phyloP scores from a whole-genome alignment of 2,329 filamentous ascomycete genomes.

The Seiridium unicorne region DNA sequence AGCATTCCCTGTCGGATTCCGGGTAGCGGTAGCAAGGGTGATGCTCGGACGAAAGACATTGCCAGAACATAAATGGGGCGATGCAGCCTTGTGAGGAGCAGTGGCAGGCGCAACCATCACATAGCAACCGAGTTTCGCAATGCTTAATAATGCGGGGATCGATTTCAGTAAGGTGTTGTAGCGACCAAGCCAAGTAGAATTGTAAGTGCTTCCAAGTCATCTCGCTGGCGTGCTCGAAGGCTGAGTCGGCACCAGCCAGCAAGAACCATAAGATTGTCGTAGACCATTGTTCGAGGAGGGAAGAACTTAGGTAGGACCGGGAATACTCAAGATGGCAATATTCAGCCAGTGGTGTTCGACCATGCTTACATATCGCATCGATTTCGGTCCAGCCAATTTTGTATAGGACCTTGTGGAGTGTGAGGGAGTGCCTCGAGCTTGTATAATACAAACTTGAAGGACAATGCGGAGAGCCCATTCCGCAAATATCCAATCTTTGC shows the following conservation, averaged over 20 bases:
- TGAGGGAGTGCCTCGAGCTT: not conserved
- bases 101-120: not conserved
- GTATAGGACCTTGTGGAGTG: not conserved
- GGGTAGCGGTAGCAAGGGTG: too few species aligned
- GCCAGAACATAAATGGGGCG: not conserved
- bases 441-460: not conserved
- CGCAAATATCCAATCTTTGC: not conserved
- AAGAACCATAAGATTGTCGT: not conserved
- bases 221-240: not conserved
- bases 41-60: not conserved
- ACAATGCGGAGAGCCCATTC: not conserved
- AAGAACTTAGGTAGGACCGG: not conserved
- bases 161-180: not conserved
- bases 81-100: not conserved
- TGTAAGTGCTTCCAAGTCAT: not conserved
- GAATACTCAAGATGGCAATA: not conserved
- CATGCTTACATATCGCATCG: not conserved
- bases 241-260: not conserved
- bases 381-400: not conserved
- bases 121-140: not conserved
- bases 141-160: not conserved
- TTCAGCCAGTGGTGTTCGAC: not conserved
- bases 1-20: too few species aligned
- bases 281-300: not conserved
- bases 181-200: not conserved